phyloP scores from a whole-genome alignment of 306 rosid genomes.

The Cicer judaicum region DNA sequence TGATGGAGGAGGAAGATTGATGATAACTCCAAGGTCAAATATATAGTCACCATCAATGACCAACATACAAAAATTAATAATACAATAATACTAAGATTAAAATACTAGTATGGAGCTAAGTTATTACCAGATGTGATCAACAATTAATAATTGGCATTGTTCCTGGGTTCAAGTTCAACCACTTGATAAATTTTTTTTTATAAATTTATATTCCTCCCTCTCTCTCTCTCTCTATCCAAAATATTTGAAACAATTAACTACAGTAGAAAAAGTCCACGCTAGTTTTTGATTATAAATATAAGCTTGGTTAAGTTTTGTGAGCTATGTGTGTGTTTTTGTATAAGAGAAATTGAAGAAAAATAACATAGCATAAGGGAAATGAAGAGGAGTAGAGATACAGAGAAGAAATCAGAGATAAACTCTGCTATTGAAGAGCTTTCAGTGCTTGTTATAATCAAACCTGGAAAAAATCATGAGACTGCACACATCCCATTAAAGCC shows the following conservation, averaged over 20 bases:
- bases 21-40: constrained; percentile 58
- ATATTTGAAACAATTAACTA: constrained; percentile 34
- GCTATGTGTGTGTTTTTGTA: constrained; percentile 13
- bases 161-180: not conserved
- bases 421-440: constrained; percentile 76
- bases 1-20: constrained; percentile 30
- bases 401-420: constrained; percentile 67
- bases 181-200: constrained; percentile 37
- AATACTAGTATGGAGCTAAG: not conserved
- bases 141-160: constrained; percentile 27
- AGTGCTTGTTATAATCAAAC: constrained; percentile 50
- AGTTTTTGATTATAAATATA: constrained; percentile 25
- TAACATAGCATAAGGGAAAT: constrained; percentile 30
- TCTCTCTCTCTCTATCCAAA: not conserved
- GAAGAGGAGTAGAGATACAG: constrained; percentile 62
- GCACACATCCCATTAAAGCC: constrained; percentile 70
- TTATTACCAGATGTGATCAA: constrained; percentile 29
- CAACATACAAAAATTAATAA: constrained; percentile 31
- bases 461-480: constrained; percentile 42
- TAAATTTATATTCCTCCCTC: not conserved
- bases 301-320: constrained; percentile 19
- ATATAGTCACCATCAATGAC: constrained; percentile 58
- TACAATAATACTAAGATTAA: constrained; percentile 34
- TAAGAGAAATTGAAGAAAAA: not conserved
- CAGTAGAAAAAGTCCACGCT: constrained; percentile 40